phyloP scores from a whole-genome alignment of 2,329 filamentous ascomycete genomes.

The Leptosphaerulina australis region DNA sequence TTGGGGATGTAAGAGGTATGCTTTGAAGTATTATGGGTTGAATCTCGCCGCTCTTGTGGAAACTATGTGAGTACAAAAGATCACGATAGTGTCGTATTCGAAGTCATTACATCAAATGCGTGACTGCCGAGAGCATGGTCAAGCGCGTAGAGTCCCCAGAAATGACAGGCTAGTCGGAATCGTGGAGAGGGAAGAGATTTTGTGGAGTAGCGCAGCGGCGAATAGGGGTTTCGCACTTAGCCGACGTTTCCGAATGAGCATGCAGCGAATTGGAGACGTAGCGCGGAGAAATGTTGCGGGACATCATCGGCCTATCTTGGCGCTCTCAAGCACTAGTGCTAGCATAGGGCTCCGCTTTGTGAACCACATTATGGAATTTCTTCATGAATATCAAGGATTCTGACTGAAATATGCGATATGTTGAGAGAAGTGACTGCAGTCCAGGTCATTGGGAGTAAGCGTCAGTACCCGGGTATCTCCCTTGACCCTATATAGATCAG shows the following conservation, averaged over 20 bases:
- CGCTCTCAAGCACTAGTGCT: not conserved
- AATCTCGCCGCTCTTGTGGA: not conserved
- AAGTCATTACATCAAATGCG: too few relatives aligned
- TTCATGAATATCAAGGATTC: too few relatives aligned
- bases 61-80: not conserved
- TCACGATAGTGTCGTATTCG: not conserved
- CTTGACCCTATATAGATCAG: too few relatives aligned
- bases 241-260: not conserved
- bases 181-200: not conserved
- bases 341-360: not conserved
- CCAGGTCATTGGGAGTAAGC: too few relatives aligned
- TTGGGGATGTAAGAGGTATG: not conserved
- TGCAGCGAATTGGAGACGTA: not conserved
- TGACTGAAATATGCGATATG: too few relatives aligned
- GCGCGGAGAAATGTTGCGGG: not conserved
- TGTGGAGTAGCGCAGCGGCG: slow-evolving; percentile 1
- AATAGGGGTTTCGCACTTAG: not conserved
- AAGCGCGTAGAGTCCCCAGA: not conserved
- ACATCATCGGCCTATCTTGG: not conserved
- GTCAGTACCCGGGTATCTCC: too few relatives aligned
- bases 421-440: too few relatives aligned
- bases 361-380: not conserved
- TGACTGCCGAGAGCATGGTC: not conserved
- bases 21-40: not conserved
- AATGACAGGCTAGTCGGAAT: not conserved